Conservation (phyloP, 768 basidiomycete genomes). For the Mycena maculata region DNA sequence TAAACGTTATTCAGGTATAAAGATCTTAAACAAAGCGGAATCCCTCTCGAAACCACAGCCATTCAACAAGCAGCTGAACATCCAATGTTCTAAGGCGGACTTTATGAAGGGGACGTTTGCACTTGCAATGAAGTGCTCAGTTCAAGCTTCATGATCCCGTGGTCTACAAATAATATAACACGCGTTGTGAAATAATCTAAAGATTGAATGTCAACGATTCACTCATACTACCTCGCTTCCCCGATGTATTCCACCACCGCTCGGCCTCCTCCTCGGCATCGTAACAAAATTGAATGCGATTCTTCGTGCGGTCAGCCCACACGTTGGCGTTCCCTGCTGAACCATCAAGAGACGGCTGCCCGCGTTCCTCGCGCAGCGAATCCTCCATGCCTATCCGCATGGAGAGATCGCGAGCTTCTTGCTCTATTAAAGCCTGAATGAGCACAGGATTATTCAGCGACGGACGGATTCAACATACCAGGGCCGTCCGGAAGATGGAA, state of each 20-base stretch:
- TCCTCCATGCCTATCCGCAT: slow-evolving; percentile 64
- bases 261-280: slow-evolving; percentile 67
- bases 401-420: slow-evolving; percentile 60
- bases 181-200: background rate
- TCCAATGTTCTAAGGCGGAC: too few species aligned
- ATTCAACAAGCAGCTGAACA: background rate
- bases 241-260: slow-evolving; percentile 54
- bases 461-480: slow-evolving; percentile 33
- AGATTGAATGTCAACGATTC: slow-evolving; percentile 5
- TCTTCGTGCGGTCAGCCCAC: slow-evolving; percentile 68
- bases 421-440: slow-evolving; percentile 34
- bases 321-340: slow-evolving; percentile 57
- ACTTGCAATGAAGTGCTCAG: too few species aligned
- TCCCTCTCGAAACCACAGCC: too few species aligned
- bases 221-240: background rate
- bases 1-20: too few species aligned
- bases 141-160: too few species aligned
- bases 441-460: background rate
- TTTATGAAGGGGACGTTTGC: too few species aligned
- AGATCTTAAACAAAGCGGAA: too few species aligned
- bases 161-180: too few species aligned
- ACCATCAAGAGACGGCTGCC: slow-evolving; percentile 16
- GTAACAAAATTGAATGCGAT: slow-evolving; percentile 59
- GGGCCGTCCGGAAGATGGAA: slow-evolving; percentile 73
- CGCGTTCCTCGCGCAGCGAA: slow-evolving; percentile 44